Base-by-base conservation (phyloP, 495 filamentous ascomycete species). In the Cenococcum geophilum region DNA sequence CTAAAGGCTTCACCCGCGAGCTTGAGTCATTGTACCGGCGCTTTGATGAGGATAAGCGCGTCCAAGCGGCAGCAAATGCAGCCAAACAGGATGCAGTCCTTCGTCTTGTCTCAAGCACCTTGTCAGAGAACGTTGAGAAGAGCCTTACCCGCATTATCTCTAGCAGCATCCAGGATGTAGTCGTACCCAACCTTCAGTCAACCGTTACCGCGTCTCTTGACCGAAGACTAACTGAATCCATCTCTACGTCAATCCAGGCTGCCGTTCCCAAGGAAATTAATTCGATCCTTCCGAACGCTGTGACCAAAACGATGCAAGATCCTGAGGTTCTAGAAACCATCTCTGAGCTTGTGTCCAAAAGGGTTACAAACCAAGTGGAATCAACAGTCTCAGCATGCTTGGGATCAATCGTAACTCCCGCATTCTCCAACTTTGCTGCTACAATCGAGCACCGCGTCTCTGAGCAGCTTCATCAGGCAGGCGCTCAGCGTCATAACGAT, bases 41-140 rank as follows among this genome's bases (percentile, higher is more conserved):
- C 47, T 76, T 89, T 58, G 83, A 86, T 52, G 82, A 84, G 16
- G 87, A 89, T 58, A 84, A 79, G 63, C 82, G 82, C 63, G 77
- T 78, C 54, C 80, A 82, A 69, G 82, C 86, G 72, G 83, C 83
- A 55, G 79, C 85, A 27, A 81, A 83, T 27, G 76, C 83, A 16
- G 81, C 84, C n/a, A 86, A 85, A 62, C 87, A 89, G 63, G 86
- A 91, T 57, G 84, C 87, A 59, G 77, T 99, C 35, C 80, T 99
- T 55, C 87, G 89, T 21, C 79, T 96, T 47, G 89, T 99, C 9
- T 93, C 91, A 0, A 85, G 82, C 55, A 92, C 93, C 12, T 78
- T 99, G 20, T 88, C 89, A 20, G 86, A 93, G 49, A 97, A 97
- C 63, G 89, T 95, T 32, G 91, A 97, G 71, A 82, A 86, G 66